phyloP scores from a whole-genome alignment of 805 yeast species.

The Suhomyces prunicola region DNA sequence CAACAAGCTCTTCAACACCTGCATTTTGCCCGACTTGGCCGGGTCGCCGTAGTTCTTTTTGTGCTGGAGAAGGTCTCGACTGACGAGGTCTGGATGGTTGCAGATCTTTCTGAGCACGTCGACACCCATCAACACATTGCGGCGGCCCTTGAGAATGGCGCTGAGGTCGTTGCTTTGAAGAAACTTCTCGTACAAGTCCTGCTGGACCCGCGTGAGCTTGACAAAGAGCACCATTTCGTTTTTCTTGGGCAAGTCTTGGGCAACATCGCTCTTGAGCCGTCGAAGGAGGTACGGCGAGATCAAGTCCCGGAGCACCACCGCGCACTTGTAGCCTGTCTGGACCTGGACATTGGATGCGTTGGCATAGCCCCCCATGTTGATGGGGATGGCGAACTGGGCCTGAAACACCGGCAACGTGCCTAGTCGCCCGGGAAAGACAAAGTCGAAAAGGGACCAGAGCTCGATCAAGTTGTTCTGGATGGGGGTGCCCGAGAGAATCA shows the following conservation, averaged over 20 bases:
- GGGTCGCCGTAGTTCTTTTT: constrained; percentile 54
- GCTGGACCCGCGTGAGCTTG: constrained; percentile 73
- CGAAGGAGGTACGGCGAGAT: constrained; percentile 87
- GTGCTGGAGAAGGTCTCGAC: constrained; percentile 36
- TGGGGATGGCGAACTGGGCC: constrained; percentile 87
- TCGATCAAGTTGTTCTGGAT: constrained; percentile 91
- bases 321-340: constrained; percentile 94
- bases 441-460: constrained; percentile 93
- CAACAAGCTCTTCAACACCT: constrained; percentile 73
- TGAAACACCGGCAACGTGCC: constrained; percentile 96
- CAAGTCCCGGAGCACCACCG: constrained; percentile 81
- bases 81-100: constrained; percentile 88
- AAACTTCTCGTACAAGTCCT: constrained; percentile 69
- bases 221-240: constrained; percentile 94
- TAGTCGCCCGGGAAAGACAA: constrained; percentile 88
- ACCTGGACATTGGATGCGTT: constrained; percentile 95
- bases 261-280: constrained; percentile 89
- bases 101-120: constrained; percentile 89
- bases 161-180: constrained; percentile 71
- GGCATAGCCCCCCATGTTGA: constrained; percentile 96
- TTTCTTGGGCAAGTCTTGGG: constrained; percentile 89
- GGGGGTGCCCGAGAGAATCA: constrained; percentile 93
- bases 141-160: constrained; percentile 68
- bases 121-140: constrained; percentile 85
- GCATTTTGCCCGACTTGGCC: constrained; percentile 79